A percentile compares a stretch with the other conserved stretches of the same genome.
Conservation (phyloP, 805 yeast genomes). For the Myxozyma mucilagina region DNA sequence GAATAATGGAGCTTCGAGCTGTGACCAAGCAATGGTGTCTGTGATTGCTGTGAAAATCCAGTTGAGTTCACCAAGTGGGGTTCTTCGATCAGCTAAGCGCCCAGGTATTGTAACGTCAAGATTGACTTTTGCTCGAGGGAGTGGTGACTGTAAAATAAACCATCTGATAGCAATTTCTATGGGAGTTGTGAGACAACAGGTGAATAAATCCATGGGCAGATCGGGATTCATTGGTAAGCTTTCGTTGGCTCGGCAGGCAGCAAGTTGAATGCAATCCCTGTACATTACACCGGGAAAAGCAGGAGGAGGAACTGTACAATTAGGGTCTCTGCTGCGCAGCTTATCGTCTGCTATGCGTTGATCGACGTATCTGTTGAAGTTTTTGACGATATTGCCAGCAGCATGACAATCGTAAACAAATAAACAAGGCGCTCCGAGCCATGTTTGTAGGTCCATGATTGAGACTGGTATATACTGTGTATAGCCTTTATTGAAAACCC, state of each 20-base stretch:
- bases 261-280: slow-evolving; percentile 86
- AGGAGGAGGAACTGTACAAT: slow-evolving; percentile 32
- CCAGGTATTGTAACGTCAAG: slow-evolving; percentile 75
- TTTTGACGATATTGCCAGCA: slow-evolving; percentile 89
- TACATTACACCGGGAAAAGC: slow-evolving; percentile 57
- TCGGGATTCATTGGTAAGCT: slow-evolving; percentile 89
- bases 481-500: slow-evolving; percentile 97
- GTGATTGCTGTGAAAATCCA: slow-evolving; percentile 99
- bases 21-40: slow-evolving; percentile 97
- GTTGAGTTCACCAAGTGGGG: slow-evolving; percentile 92
- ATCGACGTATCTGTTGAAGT: slow-evolving; percentile 86
- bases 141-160: slow-evolving; percentile 70
- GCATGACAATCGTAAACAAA: slow-evolving; percentile 92
- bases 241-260: slow-evolving; percentile 88
- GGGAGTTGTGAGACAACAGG: slow-evolving; percentile 93
- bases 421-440: slow-evolving; percentile 97
- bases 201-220: slow-evolving; percentile 91
- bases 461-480: slow-evolving; percentile 97
- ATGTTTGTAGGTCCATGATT: slow-evolving; percentile 88
- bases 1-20: slow-evolving; percentile 81
- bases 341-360: slow-evolving; percentile 80
- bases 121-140: slow-evolving; percentile 41
- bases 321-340: slow-evolving; percentile 43
- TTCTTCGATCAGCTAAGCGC: slow-evolving; percentile 83
- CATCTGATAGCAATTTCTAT: slow-evolving; percentile 90